Base-by-base conservation (phyloP, 192 early-diverging fungal genomes). In the Spinellus fusiger region DNA sequence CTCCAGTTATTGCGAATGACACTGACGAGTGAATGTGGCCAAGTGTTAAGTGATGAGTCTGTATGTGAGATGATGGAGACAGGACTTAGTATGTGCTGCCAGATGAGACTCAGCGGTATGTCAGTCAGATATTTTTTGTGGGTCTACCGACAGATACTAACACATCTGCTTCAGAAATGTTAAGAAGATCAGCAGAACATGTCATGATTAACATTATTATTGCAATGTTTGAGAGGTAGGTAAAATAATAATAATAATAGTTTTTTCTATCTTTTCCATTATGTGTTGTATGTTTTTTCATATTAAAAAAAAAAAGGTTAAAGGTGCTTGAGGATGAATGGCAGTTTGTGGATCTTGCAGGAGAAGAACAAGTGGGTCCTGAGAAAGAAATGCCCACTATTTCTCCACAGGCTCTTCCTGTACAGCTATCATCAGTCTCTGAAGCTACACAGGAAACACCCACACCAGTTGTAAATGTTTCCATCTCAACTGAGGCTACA, bases 1-100 rank as follows among this genome's bases (percentile, higher is more conserved):
- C 79, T 99, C 25, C 82, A 87, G 25, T 80, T 99, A 9, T 70
- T 96, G 25, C 76, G 88, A 48, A 81, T 86, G 46, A 81, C 91
- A 5, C 75, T 93, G 37, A 83, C 79, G 54, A 93, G 90, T 65
- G 67, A 83, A 56, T 83, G 86, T 64, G 82, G 89, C 48, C 55
- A 65, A 29, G 72, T 75, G 3, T 69, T 99, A 28, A 88, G 89
- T 51, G 95, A 99, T 69, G 93, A 93, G 68, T 87, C 88, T 13
- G 84, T 98, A 13, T 99, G 96, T 69, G 93, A 93, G 63, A 96
- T 98, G 82, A 91, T 98, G 71, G 96, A 99, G 78, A 93, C 93
- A 20, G 93, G 89, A 15, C 85, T 99, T 54, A 93, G 92, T 68
- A 95, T 99, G 91, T 92, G 91, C 70, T 98, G 96, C 70, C 95